Base-by-base conservation (phyloP, 2,329 filamentous ascomycete genomes). In the Kalmusia sp. region DNA sequence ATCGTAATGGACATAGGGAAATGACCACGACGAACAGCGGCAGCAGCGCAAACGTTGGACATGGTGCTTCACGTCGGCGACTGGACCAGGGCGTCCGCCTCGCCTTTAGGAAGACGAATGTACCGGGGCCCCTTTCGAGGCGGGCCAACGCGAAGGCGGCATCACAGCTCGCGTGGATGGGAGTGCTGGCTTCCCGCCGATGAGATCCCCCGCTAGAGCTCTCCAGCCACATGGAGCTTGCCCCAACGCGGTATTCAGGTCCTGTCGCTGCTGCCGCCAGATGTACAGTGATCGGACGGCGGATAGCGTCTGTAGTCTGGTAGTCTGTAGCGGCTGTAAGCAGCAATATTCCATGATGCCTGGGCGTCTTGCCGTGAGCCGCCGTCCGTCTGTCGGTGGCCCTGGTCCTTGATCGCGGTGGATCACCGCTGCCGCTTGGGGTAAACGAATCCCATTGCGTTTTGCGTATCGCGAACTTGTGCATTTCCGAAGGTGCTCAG, bases 211-310 rank as follows among this genome's bases (percentile, higher is more conserved):
- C 50, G 47, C 57, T 55, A 58, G 59, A 30, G 54, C 61, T 53
- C 52, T 54, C 43, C 53, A 53, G 46, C 59, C 58, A 50, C 22
- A 49, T 65, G 28, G 49, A 62, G 65, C 24, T 58, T 69, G 67
- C 69, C n/a, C 69, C 37, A 64, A 64, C 52, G 44, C 21, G 60
- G 71, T 73, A 72, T 71, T 43, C 35, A 57, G 68, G 57, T 70
- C 69, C 62, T 51, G 41, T 25, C 30, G 34, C 59, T 28, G 22
- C 63, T 61, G 63, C 61, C 64, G 57, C 53, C 50, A 39, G 49
- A 38, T 52, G 28, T 27, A 39, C 56, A 34, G 46, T 17, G 7
- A 22, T 28, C 34, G 40, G 43, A 47, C 19, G 15, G 33, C 52
- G 55, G 46, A 49, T 45, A 55, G 39, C 49, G 43, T 38, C 25